Evolutionary conservation across 1,284 basidiomycete species (phyloP).

Genomic region (Ceratobasidium sp.): DNA sequence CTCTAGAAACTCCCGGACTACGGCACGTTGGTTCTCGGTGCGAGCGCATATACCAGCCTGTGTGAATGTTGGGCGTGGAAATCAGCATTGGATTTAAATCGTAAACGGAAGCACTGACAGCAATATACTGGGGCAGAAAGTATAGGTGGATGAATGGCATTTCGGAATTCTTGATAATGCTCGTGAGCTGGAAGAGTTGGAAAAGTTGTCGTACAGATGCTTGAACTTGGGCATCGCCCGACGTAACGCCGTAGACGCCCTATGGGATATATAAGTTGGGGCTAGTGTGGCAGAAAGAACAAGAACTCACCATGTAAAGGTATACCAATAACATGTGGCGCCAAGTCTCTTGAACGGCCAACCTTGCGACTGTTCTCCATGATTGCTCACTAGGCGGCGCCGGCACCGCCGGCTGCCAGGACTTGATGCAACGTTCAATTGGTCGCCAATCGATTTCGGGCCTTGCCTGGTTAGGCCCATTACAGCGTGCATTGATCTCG

Average conservation of each 20-base stretch:
- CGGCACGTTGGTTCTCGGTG: slow-evolving; percentile 6
- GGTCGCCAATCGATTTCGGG: not conserved
- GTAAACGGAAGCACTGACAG: not conserved
- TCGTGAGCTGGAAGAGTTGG: not conserved
- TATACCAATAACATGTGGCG: slow-evolving; percentile 9
- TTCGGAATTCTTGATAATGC: not conserved
- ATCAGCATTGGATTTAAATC: not conserved
- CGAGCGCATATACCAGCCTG: slow-evolving; percentile 25
- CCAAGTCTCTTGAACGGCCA: slow-evolving; percentile 19
- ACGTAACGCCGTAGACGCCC: not conserved
- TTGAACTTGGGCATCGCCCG: slow-evolving; percentile 9
- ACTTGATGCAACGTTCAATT: not conserved
- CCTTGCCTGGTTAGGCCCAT: too few relatives aligned
- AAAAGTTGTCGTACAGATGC: slow-evolving; percentile 13
- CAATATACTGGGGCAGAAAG: slow-evolving; percentile 2
- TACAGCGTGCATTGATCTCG: slow-evolving; percentile 16
- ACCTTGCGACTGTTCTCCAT: slow-evolving; percentile 3
- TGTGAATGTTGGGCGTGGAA: not conserved
- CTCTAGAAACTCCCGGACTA: not conserved
- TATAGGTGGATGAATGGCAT: not conserved
- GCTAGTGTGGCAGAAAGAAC: too few relatives aligned
- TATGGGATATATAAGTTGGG: not conserved
- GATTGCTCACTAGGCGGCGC: not conserved
- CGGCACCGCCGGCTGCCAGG: not conserved
- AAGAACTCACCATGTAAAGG: not conserved